Percentiles rank a stretch among this genome's conserved stretches.
These are phyloP conservation scores for Lithocarpus polystachyus DNA, from an alignment of 306 rosid genomes.

Conservation along the genomic window DNA sequence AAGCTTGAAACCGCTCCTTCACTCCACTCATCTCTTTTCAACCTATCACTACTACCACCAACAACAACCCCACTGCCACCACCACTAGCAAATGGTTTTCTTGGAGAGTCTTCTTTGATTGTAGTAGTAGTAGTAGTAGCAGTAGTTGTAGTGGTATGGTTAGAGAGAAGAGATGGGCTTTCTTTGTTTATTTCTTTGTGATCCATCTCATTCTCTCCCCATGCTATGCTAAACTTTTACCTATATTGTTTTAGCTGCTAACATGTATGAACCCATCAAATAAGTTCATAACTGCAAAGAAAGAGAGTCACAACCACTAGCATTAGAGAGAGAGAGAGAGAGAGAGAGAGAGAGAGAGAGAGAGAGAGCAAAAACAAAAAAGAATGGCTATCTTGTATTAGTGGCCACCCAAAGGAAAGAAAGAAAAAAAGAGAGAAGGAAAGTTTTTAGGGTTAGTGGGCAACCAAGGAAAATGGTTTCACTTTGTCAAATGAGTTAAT, in stretches of 20 bases:
- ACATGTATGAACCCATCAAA: constrained; percentile 36
- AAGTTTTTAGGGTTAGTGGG: constrained; percentile 34
- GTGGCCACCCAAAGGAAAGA: constrained; percentile 16
- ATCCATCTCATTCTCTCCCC: constrained; percentile 54
- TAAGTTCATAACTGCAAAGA: constrained; percentile 22
- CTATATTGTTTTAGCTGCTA: constrained; percentile 53
- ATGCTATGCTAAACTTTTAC: constrained; percentile 29
- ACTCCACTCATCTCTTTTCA: constrained; percentile 98
- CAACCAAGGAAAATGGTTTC: constrained; percentile 33
- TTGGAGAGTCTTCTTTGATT: constrained; percentile 50
- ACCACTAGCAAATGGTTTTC: constrained; percentile 24
- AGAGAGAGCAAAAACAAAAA: neutral
- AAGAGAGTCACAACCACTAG: constrained; percentile 55
- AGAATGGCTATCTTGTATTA: constrained; percentile 23
- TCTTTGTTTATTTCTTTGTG: constrained; percentile 38
- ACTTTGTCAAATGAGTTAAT: constrained; percentile 68
- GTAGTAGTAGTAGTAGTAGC: neutral
- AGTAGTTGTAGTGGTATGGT: constrained; percentile 15
- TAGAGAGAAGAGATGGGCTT: constrained; percentile 49
- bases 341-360: no score
- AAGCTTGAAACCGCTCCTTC: constrained; percentile 94
- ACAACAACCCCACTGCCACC: neutral
- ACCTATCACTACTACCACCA: constrained; percentile 36
- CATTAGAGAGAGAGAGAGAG: constrained; percentile 31
- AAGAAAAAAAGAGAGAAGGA: neutral